Evolutionary conservation across 2,329 filamentous ascomycete species (phyloP), one percentile per base, ranked within the genome.

Genomic region (Pochonia chlamydosporia): DNA sequence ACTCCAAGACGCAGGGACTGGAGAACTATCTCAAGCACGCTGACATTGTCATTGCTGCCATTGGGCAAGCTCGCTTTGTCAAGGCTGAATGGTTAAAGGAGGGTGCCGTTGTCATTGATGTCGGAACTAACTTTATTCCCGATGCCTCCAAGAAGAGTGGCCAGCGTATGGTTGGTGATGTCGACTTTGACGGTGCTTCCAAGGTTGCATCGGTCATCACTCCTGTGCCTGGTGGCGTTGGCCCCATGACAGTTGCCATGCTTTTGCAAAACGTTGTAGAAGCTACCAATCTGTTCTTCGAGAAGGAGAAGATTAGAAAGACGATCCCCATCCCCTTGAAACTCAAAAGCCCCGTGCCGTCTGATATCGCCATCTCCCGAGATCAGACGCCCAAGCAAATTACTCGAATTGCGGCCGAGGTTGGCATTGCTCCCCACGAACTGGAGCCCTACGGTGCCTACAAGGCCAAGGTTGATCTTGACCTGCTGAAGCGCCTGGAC

Each of bases 181-280:
- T 99, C 36, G 90, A 99, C 60, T 97, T 84, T 59, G 89, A 90
- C 44, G 82, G 87, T 37, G 92, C 92, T 14, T 78, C 78, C 14
- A 76, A 95, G 63, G 87, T 96, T 36, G 93, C 91, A 18, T 96
- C 91, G 3, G 81, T 87, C 60, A 96, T 99, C 61, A 99, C 93
- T 3, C 93, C 93, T 1, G 93, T 99, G 2, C 93, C 93, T 2
- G 93, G 93, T 48, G 93, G 93, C 66, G 93, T 99, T 49, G 93
- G 93, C 0, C 93, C 93, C 43, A 99, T 99, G 93, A 99, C 93
- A 3, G 91, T 99, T 53, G 93, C 93, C 50, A 99, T 99, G 93
- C 76, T 99, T 41, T 74, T 99, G 59, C 88, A 95, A 68, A 99
- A 99, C 62, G 91, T 97, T 8, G 86, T 97, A 47, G 86, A 92